Percentiles rank a stretch among this genome's conserved stretches.
Evolutionary conservation across 129 eudicot species (phyloP).

Genomic region (Artemisia annua): DNA sequence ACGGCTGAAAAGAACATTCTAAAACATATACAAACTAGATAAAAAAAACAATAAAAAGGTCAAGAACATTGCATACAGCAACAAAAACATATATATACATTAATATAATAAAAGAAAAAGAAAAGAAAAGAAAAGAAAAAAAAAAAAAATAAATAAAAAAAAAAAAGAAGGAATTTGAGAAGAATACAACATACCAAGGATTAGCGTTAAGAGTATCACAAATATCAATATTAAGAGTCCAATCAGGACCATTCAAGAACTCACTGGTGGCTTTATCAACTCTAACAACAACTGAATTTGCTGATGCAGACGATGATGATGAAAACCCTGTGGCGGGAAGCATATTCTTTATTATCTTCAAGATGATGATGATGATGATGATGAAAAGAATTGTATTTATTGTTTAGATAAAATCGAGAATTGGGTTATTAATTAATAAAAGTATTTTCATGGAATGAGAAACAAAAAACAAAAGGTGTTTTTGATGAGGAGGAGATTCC

Average conservation of each 20-base stretch:
- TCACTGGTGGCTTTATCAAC: slow-evolving; percentile 97
- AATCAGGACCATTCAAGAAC: slow-evolving; percentile 83
- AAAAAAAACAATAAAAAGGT: no score
- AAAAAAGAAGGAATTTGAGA: neutral
- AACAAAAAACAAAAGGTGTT: slow-evolving; percentile 24
- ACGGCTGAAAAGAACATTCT: no score
- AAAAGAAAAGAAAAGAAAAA: no score
- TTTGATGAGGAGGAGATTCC: slow-evolving; percentile 37
- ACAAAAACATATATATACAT: no score
- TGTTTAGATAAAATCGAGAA: slow-evolving; percentile 2
- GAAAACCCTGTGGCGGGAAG: slow-evolving; percentile 52
- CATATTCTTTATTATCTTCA: slow-evolving; percentile 28
- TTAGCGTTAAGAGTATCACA: slow-evolving; percentile 76
- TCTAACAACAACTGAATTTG: slow-evolving; percentile 60
- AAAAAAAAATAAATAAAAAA: neutral
- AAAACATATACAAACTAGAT: no score
- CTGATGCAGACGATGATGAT: slow-evolving; percentile 54
- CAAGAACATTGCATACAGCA: no score
- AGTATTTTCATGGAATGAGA: slow-evolving; percentile 30
- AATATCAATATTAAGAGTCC: slow-evolving; percentile 84
- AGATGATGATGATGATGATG: neutral
- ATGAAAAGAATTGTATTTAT: no score
- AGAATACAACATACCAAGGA: slow-evolving; percentile 47
- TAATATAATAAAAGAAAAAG: no score
- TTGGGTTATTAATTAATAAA: neutral